phyloP scores from a whole-genome alignment of 306 rosid genomes.

The Ammopiptanthus mongolicus region DNA sequence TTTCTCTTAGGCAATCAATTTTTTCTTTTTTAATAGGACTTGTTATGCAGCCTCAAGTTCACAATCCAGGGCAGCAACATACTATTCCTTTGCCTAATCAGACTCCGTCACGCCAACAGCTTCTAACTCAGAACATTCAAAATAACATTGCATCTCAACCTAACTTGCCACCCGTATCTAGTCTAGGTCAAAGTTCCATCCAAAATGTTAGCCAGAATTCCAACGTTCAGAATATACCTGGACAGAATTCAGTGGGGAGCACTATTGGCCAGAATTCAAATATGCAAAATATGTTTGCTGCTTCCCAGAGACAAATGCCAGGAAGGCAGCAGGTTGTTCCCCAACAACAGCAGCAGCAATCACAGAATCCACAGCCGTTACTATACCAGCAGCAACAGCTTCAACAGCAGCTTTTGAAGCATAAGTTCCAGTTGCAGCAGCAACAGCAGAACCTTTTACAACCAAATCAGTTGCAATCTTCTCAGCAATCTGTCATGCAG shows the following conservation, averaged over 20 bases:
- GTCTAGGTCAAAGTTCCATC: conserved; percentile 56
- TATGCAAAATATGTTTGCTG: conserved; percentile 62
- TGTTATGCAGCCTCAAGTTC: conserved; percentile 52
- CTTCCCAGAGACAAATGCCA: conserved; percentile 72
- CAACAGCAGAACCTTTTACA: conserved; percentile 71
- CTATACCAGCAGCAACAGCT: conserved; percentile 54
- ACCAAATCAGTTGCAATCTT: conserved; percentile 71
- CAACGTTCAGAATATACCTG: conserved; percentile 62
- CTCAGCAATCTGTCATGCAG: conserved; percentile 81
- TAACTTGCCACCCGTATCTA: conserved; percentile 47
- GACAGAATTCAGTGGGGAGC: conserved; percentile 65
- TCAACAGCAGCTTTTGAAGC: conserved; percentile 63
- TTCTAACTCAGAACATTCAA: conserved; percentile 68
- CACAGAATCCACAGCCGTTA: conserved; percentile 74
- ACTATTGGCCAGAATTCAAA: conserved; percentile 66
- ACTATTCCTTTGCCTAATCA: conserved; percentile 55
- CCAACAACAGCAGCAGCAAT: conserved; percentile 71
- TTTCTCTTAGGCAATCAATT: background rate
- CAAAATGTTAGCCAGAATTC: conserved; percentile 67
- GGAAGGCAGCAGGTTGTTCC: conserved; percentile 78
- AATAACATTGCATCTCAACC: conserved; percentile 53
- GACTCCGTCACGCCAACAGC: conserved; percentile 72
- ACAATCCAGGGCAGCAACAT: conserved; percentile 66
- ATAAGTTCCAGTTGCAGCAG: conserved; percentile 50
- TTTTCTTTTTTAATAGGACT: conserved; percentile 45